A percentile compares a stretch with the other conserved stretches of the same genome.
Evolutionary conservation across 805 yeast species (phyloP).

Genomic region (Yarrowia sp.): DNA sequence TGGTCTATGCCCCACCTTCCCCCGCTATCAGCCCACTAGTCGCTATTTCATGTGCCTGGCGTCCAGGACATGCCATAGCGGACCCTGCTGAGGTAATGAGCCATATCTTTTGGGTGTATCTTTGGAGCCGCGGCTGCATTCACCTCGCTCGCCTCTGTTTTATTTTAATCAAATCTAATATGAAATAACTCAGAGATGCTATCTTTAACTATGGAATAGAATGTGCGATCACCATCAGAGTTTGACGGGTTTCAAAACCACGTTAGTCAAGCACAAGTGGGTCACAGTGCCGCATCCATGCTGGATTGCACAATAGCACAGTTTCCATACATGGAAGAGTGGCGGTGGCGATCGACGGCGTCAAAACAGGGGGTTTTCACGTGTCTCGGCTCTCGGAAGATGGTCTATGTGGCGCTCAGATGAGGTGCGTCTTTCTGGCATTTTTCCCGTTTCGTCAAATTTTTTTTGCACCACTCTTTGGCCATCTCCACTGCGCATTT

Average conservation of each 20-base stretch:
- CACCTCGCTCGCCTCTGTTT: too few species aligned
- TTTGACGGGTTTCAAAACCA: neutral
- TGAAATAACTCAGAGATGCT: neutral
- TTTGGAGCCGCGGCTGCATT: too few species aligned
- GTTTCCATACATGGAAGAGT: constrained; percentile 15
- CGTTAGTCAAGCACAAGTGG: neutral
- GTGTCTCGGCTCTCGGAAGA: too few species aligned
- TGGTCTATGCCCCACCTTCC: neutral
- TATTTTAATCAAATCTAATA: neutral
- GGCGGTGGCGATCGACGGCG: constrained; percentile 1
- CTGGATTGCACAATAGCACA: constrained; percentile 10
- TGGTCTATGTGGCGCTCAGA: neutral
- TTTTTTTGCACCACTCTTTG: neutral
- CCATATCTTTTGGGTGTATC: too few species aligned
- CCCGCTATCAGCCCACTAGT: neutral
- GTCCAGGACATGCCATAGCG: too few species aligned
- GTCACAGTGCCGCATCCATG: constrained; percentile 6
- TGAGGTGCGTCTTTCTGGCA: too few species aligned
- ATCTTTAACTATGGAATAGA: too few species aligned
- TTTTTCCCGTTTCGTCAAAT: too few species aligned
- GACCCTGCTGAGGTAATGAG: too few species aligned
- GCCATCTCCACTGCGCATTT: too few species aligned
- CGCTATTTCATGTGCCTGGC: neutral
- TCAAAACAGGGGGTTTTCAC: neutral
- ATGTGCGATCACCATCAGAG: neutral